Evolutionary conservation across 305 asterid genomes (phyloP), one percentile per base, ranked within the genome.

Genomic region (Striga hermonthica): DNA sequence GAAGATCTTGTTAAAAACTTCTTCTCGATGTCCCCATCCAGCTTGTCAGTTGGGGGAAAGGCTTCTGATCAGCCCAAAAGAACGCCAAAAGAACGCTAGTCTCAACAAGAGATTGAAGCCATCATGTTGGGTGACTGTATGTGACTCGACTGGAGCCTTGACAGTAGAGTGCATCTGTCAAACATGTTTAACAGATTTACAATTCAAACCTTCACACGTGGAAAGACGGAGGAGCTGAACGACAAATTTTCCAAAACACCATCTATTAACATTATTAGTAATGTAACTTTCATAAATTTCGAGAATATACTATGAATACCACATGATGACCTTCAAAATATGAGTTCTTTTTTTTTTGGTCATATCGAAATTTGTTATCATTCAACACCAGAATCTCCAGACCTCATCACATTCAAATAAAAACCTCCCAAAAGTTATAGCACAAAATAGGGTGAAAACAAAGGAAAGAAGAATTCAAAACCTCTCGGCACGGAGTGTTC

Each of bases 11-110:
- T 78, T 66, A 75, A n/a, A 53, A 73, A 73, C 53, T 76, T 86
- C 65, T 86, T 85, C 68, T 76, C 89, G 53, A 80, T 81, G 83
- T 70, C 84, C 36, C 72, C 76, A 49, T 72, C 89, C 65, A 76
- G 63, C 72, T 58, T 39, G 63, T 71, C 85, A 56, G 64, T 74
- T 1, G 86, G 89, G 68, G 95, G 96, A 71, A 89, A 78, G 79
- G 96, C 95, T 72, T 85, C 93, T 57, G 91, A 86, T 70, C 95
- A 89, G 76, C 95, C 95, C 37, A 86, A 82, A 80, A 70, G 97
- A 78, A 78, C 93, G 54, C 93, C 93, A 86, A 82, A 80, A 70
- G 97, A 78, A 78, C 93, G 54, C 93, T 91, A 0, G 81, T 89
- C 50, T 65, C 79, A 70, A 66, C 91, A 83, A 48, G 97, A 89